Evolutionary conservation across 768 basidiomycete genomes (phyloP), one percentile per base, ranked within the genome.

Genomic region (Ramaria sp.): DNA sequence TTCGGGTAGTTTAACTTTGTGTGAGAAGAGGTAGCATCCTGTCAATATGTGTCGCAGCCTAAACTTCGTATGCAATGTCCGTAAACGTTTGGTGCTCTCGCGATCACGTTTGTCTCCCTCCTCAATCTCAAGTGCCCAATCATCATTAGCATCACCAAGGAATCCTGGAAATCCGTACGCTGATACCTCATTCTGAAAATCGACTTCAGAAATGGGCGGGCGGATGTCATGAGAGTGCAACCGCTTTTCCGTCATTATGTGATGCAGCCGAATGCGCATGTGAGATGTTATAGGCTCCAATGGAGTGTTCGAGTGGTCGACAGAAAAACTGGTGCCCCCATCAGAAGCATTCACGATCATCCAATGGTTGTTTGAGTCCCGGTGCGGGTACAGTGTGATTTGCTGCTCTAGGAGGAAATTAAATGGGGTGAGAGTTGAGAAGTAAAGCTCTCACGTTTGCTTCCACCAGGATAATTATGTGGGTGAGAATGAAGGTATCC

Each of bases 181-280:
- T 1, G 92, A 94, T 1, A 98, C 93, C 66, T 99, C 96, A 64
- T 98, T 95, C 72, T 99, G 96, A 73, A 97, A 99, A 62, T 99
- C 96, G 44, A 97, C 95, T 44, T 99, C 96, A 30, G 88, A 91
- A 13, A 99, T 83, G 16, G 94, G 92, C 4, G 96, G 92, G 22
- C 96, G 86, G 60, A 86, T 70, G 61, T 98, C 96, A 69, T 99
- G 96, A 44, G 90, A 92, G 73, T 99, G 96, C 3, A 99, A 78
- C 56, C 83, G 78, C 65, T 90, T 95, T 58, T 85, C 78, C 0
- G 95, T 95, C 22, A 74, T 32, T 44, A 82, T 71, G 68, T 98
- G 96, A 28, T 82, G 75, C 25, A 99, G 71, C 63, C 87, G 89
- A 72, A 99, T 76, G 60, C 81, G 82, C 57, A 77, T 74, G 10